phyloP scores from a whole-genome alignment of 2,329 filamentous ascomycete genomes.

The Bipolaris bicolor region DNA sequence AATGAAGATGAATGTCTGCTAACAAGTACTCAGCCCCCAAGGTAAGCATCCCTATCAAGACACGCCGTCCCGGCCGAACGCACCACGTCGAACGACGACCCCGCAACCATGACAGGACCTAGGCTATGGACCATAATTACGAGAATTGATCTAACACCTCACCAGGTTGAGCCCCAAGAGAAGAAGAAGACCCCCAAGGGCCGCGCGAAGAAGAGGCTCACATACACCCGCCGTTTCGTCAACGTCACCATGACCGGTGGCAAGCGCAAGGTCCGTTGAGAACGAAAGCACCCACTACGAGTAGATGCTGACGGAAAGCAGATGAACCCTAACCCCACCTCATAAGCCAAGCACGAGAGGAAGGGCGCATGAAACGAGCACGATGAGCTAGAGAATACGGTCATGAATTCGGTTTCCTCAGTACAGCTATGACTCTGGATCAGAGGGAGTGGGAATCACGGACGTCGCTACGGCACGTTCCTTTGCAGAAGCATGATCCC shows the following conservation, averaged over 20 bases:
- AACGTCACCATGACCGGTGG: slow-evolving; percentile 97
- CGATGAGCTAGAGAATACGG: slow-evolving; percentile 42
- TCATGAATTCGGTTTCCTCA: slow-evolving; percentile 47
- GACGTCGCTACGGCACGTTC: slow-evolving; percentile 39
- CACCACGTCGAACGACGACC: slow-evolving; percentile 1
- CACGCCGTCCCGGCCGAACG: slow-evolving; percentile 3
- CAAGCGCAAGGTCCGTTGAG: slow-evolving; percentile 86
- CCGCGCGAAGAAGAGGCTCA: slow-evolving; percentile 94
- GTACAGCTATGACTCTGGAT: slow-evolving; percentile 50
- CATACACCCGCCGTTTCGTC: slow-evolving; percentile 96
- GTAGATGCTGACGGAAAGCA: slow-evolving; percentile 42
- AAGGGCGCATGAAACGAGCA: slow-evolving; percentile 38
- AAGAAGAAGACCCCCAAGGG: slow-evolving; percentile 98
- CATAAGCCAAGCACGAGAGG: slow-evolving; percentile 56
- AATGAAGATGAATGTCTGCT: slow-evolving; percentile 16
- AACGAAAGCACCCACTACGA: neutral
- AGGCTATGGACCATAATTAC: neutral
- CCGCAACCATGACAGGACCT: neutral
- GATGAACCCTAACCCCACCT: slow-evolving; percentile 88
- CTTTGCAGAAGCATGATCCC: slow-evolving; percentile 38
- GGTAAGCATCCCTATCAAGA: slow-evolving; percentile 26
- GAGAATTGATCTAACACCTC: slow-evolving; percentile 29
- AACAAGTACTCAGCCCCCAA: slow-evolving; percentile 31
- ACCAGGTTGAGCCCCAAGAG: slow-evolving; percentile 85
- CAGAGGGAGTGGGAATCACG: slow-evolving; percentile 45